phyloP scores from a whole-genome alignment of 768 basidiomycete genomes.

The Phylloporus arenicola region DNA sequence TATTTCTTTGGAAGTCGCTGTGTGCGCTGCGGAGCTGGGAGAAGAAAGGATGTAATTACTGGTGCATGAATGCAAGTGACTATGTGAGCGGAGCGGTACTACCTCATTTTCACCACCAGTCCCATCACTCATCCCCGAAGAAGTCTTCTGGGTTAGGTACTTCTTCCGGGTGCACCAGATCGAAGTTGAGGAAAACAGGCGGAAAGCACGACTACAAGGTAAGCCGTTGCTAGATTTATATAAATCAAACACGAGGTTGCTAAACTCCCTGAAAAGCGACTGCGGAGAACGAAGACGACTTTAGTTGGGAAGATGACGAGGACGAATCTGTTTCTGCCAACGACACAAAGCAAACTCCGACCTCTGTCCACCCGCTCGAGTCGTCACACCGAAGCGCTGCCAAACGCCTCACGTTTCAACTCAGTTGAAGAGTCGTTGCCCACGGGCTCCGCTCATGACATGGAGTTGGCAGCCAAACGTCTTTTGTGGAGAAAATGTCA shows the following conservation, averaged over 20 bases:
- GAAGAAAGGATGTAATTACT: too few relatives aligned
- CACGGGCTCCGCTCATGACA: not conserved
- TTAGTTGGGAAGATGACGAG: slow-evolving; percentile 90
- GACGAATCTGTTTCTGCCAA: slow-evolving; percentile 45
- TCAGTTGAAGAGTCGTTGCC: too few relatives aligned
- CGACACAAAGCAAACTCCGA: slow-evolving; percentile 7
- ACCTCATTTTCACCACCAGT: slow-evolving; percentile 42
- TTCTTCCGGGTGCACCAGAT: slow-evolving; percentile 88
- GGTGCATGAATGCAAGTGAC: too few relatives aligned
- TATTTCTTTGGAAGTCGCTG: too few relatives aligned
- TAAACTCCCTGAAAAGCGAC: slow-evolving; percentile 38
- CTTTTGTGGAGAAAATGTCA: not conserved
- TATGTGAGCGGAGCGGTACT: too few relatives aligned
- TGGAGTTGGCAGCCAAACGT: not conserved
- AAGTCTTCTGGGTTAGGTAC: slow-evolving; percentile 81
- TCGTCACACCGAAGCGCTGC: slow-evolving; percentile 9
- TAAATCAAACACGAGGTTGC: not conserved
- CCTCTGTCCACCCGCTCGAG: slow-evolving; percentile 8
- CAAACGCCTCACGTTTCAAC: too few relatives aligned
- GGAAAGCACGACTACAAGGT: slow-evolving; percentile 76
- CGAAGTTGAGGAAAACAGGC: slow-evolving; percentile 67
- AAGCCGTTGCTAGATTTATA: slow-evolving; percentile 10
- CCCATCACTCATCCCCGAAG: slow-evolving; percentile 55
- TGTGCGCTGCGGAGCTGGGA: too few relatives aligned
- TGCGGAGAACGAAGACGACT: slow-evolving; percentile 65